Percentiles rank a stretch among this genome's conserved stretches.
phyloP scores from a whole-genome alignment of 805 yeast genomes.

The Starmera caribaea region DNA sequence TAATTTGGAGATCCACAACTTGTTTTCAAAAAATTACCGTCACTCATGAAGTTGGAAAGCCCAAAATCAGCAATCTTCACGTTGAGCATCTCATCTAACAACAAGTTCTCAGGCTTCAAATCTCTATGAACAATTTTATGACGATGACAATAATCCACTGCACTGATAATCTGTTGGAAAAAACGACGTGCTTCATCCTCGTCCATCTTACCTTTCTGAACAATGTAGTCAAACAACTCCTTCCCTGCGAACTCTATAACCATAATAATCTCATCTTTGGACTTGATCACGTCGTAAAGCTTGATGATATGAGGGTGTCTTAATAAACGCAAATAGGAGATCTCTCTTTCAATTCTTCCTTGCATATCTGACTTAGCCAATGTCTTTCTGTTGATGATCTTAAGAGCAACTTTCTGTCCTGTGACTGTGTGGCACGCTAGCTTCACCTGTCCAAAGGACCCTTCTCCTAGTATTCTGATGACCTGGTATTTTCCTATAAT shows the following conservation, averaged over 20 bases:
- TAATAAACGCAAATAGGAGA: constrained; percentile 74
- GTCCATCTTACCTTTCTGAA: constrained; percentile 86
- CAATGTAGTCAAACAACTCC: constrained; percentile 91
- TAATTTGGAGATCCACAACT: constrained; percentile 96
- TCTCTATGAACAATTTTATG: constrained; percentile 96
- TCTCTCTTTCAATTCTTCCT: constrained; percentile 91
- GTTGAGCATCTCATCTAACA: constrained; percentile 81
- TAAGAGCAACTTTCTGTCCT: constrained; percentile 86
- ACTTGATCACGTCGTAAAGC: constrained; percentile 88
- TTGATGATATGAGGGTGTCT: constrained; percentile 96
- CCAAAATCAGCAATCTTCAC: constrained; percentile 97
- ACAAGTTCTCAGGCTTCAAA: constrained; percentile 88
- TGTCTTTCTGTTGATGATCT: constrained; percentile 86
- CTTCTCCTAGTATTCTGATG: constrained; percentile 89
- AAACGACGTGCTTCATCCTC: constrained; percentile 89
- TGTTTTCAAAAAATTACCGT: constrained; percentile 90
- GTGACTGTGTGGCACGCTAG: constrained; percentile 84
- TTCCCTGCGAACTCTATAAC: constrained; percentile 96
- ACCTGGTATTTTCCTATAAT: constrained; percentile 89
- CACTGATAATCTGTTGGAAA: constrained; percentile 93
- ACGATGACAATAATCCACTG: constrained; percentile 92
- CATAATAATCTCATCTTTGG: constrained; percentile 93
- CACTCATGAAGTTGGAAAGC: constrained; percentile 91
- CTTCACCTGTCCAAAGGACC: constrained; percentile 94
- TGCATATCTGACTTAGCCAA: constrained; percentile 95